phyloP scores from a whole-genome alignment of 2,329 filamentous ascomycete genomes.

The Tolypocladium tropicale region DNA sequence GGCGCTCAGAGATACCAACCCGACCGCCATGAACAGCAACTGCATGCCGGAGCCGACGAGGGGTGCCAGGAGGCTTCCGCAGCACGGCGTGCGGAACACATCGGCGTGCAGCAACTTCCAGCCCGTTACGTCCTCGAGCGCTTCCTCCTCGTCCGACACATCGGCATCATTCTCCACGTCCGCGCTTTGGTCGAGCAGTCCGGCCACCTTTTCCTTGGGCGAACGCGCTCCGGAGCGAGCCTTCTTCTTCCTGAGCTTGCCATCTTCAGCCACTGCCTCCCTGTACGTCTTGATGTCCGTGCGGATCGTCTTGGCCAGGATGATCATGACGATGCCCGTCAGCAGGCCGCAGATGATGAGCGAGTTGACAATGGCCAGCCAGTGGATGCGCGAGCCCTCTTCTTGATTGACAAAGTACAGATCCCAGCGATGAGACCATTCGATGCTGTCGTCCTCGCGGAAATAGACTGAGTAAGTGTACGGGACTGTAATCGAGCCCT shows the following conservation, averaged over 20 bases:
- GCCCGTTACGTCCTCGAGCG: slow-evolving; percentile 68
- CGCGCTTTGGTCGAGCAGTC: slow-evolving; percentile 50
- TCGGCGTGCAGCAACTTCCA: slow-evolving; percentile 89
- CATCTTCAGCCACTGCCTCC: slow-evolving; percentile 56
- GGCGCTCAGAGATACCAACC: slow-evolving; percentile 62
- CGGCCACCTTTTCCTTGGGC: slow-evolving; percentile 39
- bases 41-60: slow-evolving; percentile 80
- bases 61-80: slow-evolving; percentile 66
- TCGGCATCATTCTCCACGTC: slow-evolving; percentile 43
- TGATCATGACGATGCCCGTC: slow-evolving; percentile 70
- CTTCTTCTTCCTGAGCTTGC: slow-evolving; percentile 47
- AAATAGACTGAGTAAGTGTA: slow-evolving; percentile 90
- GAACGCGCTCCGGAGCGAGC: slow-evolving; percentile 20
- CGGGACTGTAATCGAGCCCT: slow-evolving; percentile 59
- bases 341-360: slow-evolving; percentile 72
- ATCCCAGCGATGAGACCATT: slow-evolving; percentile 82
- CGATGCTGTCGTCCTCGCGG: slow-evolving; percentile 67
- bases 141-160: slow-evolving; percentile 41
- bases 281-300: slow-evolving; percentile 69
- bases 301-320: slow-evolving; percentile 67
- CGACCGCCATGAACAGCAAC: slow-evolving; percentile 69
- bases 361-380: slow-evolving; percentile 82
- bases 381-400: slow-evolving; percentile 72
- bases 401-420: slow-evolving; percentile 84
- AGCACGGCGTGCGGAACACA: slow-evolving; percentile 66